phyloP scores from a whole-genome alignment of 345 rosid genomes.

The Aegle marmelos region DNA sequence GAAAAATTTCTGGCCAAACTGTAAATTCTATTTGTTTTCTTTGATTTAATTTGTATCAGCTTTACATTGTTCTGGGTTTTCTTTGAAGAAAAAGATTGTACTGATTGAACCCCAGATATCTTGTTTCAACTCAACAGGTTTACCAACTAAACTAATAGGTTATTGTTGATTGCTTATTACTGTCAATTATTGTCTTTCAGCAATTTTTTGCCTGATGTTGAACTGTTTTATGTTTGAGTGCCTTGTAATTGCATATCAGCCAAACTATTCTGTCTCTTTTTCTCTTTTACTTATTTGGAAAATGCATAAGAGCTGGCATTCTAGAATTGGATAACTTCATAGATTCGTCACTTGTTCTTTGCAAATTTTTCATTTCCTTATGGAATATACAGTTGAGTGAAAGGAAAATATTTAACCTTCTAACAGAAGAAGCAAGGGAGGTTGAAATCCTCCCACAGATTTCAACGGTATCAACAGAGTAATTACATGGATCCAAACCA shows the following conservation, averaged over 20 bases:
- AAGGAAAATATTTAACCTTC: background rate
- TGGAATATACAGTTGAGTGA: background rate
- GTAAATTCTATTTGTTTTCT: too few species aligned
- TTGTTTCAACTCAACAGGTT: background rate
- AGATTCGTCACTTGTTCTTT: background rate
- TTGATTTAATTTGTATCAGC: too few species aligned
- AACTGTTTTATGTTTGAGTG: background rate
- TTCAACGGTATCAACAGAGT: conserved; percentile 71
- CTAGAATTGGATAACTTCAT: background rate
- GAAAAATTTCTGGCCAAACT: too few species aligned
- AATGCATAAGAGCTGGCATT: background rate
- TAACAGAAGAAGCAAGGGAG: conserved; percentile 59
- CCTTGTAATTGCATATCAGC: background rate
- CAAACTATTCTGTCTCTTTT: background rate
- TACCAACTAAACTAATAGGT: background rate
- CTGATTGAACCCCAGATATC: background rate
- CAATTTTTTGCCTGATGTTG: background rate
- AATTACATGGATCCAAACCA: conserved; percentile 87
- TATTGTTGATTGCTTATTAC: background rate
- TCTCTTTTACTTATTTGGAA: background rate
- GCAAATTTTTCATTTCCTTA: background rate
- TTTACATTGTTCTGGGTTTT: too few species aligned
- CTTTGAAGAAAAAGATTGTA: too few species aligned
- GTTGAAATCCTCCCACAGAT: conserved; percentile 43
- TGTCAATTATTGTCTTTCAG: background rate